Evolutionary conservation across 2,329 filamentous ascomycete species (phyloP).

Genomic region (Aspergillus niger): DNA sequence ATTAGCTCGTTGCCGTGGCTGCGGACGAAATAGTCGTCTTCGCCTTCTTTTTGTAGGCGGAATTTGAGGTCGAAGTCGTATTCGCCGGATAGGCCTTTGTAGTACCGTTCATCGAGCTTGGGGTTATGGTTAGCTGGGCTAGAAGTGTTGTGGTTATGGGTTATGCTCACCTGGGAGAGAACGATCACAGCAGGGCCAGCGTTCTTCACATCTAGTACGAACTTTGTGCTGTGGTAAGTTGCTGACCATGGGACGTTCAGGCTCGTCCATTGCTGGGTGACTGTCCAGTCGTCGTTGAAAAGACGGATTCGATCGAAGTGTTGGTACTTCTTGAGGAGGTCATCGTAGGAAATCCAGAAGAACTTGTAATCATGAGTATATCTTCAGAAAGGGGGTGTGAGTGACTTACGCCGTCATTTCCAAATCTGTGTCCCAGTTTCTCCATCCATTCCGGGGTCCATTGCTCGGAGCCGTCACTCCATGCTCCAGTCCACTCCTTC

Average conservation of each 20-base stretch:
- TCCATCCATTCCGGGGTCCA: conserved; percentile 81
- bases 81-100: conserved; percentile 58
- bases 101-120: conserved; percentile 63
- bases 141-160: not conserved
- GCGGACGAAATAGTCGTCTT: conserved; percentile 61
- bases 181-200: conserved; percentile 59
- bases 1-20: conserved; percentile 62
- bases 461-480: conserved; percentile 80
- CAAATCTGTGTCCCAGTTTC: conserved; percentile 71
- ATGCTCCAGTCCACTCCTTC: conserved; percentile 77
- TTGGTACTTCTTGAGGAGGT: conserved; percentile 60
- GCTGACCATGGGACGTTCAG: conserved; percentile 62
- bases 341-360: conserved; percentile 64
- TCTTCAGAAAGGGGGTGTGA: too few relatives aligned
- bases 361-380: conserved; percentile 33
- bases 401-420: conserved; percentile 65
- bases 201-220: conserved; percentile 56
- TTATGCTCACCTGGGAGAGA: conserved; percentile 51
- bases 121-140: conserved; percentile 16
- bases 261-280: conserved; percentile 64
- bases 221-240: conserved; percentile 63
- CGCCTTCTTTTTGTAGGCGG: conserved; percentile 60
- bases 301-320: conserved; percentile 63
- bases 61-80: conserved; percentile 62
- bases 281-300: conserved; percentile 62